Base-by-base conservation (phyloP, 306 rosid species). In the Delonix regia region DNA sequence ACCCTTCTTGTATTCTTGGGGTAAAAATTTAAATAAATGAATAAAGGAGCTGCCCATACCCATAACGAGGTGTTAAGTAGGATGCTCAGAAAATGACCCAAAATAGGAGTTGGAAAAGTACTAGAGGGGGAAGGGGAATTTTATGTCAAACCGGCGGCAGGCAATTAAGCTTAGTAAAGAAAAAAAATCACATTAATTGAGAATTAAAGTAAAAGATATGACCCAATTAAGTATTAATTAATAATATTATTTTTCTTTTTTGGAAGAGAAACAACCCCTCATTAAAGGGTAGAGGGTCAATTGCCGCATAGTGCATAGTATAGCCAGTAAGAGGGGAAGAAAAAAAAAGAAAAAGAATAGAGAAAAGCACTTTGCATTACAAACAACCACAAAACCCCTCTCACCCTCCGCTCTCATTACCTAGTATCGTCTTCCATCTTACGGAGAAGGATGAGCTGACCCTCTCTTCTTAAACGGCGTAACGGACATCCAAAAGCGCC, bases 381-480 rank as follows among this genome's bases (percentile, higher is more conserved):
- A 66, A 56, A 72, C 85, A 81, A 42, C 83, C 91, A 63, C 83
- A 69, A 73, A 69, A 21, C 75, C 16, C 57, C 84, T 25, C 70
- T 49, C 71, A 38, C 71, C 24, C 6, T 19, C 3, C 48, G 5
- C 28, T 45, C 55, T 60, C 45, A 48, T 8, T 27, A 9, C 62
- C 44, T 30, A 22, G 15, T 33, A 9, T 77, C 45, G 70, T 21
- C 71, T 81, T 76, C 83, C 52, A 55, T 79, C 80, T 75, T 78
- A 80, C 60, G 79, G 76, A 76, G 78, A 61, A 44, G 8, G 69
- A 51, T 57, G 82, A 47, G 28, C 81, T 42, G 84, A 52, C 74
- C 60, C 71, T 73, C 83, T 57, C 84, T 62, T 41, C 74, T 27
- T 78, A 87, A 92, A 94, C 97, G 90, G 76, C 92, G 97, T 92